These are phyloP conservation scores for Xylaria digitata DNA, from an alignment of 2,329 filamentous ascomycete genomes.

Conservation along the genomic window DNA sequence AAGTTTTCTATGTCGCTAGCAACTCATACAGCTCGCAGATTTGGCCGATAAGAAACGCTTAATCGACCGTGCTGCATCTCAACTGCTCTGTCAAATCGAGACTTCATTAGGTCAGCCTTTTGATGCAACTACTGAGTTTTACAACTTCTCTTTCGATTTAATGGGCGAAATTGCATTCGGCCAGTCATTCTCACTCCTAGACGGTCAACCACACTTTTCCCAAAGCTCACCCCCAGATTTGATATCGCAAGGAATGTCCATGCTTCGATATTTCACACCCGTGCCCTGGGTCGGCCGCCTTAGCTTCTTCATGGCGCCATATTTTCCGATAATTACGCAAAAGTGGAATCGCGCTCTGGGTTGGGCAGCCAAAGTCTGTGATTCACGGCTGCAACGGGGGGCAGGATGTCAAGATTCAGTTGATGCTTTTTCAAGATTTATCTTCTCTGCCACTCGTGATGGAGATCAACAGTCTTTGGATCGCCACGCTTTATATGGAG, in stretches of 20 bases:
- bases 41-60: no score
- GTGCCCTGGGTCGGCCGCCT: slow-evolving; percentile 29
- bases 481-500: slow-evolving; percentile 32
- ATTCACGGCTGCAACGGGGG: slow-evolving; percentile 11
- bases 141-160: slow-evolving; percentile 35
- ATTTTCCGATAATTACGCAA: slow-evolving; percentile 16
- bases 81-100: slow-evolving; percentile 3
- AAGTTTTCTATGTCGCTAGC: no score
- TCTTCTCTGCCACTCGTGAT: slow-evolving; percentile 8
- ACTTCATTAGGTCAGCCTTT: slow-evolving; percentile 1
- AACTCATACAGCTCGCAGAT: no score
- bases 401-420: not conserved
- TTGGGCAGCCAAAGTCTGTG: slow-evolving; percentile 32
- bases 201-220: not conserved
- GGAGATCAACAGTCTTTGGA: slow-evolving; percentile 28
- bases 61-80: no score
- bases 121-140: slow-evolving; percentile 31
- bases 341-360: slow-evolving; percentile 23
- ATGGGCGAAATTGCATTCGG: slow-evolving; percentile 32
- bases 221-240: no score
- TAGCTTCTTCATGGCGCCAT: slow-evolving; percentile 16
- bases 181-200: slow-evolving; percentile 15
- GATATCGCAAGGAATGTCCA: no score
- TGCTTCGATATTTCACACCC: slow-evolving; percentile 21
- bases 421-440: slow-evolving; percentile 35